phyloP scores from a whole-genome alignment of 1,284 basidiomycete species.

The Puccinia hordei region DNA sequence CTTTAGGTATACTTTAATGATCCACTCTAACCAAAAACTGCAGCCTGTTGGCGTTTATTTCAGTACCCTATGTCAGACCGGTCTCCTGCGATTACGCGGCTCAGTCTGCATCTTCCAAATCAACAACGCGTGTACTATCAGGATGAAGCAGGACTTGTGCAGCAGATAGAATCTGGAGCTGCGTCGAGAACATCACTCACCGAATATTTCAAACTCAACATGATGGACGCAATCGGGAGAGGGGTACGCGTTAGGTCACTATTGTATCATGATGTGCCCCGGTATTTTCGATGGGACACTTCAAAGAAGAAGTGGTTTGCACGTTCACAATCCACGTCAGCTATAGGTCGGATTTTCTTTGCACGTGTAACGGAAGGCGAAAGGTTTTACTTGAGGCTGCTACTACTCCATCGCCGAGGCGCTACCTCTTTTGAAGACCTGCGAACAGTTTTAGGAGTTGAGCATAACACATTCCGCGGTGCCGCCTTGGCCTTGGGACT shows the following conservation, averaged over 20 bases:
- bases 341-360: neutral
- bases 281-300: neutral
- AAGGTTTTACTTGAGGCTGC: neutral
- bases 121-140: neutral
- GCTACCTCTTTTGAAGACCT: neutral
- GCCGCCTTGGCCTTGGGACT: neutral
- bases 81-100: neutral
- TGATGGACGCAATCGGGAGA: neutral
- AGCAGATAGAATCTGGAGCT: neutral
- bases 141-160: neutral
- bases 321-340: too few relatives aligned
- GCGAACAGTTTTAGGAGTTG: neutral
- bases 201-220: conserved; percentile 1
- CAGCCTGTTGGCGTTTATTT: too few relatives aligned
- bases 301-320: neutral
- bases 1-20: neutral
- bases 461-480: neutral
- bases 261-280: neutral
- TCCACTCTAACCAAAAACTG: too few relatives aligned
- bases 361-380: neutral
- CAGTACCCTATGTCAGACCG: neutral
- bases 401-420: neutral
- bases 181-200: neutral
- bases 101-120: neutral
- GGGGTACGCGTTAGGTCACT: neutral